A percentile compares a stretch with the other conserved stretches of the same genome.
Evolutionary conservation across 176 grass and related monocot species (phyloP).

Genomic region (Cocos nucifera): DNA sequence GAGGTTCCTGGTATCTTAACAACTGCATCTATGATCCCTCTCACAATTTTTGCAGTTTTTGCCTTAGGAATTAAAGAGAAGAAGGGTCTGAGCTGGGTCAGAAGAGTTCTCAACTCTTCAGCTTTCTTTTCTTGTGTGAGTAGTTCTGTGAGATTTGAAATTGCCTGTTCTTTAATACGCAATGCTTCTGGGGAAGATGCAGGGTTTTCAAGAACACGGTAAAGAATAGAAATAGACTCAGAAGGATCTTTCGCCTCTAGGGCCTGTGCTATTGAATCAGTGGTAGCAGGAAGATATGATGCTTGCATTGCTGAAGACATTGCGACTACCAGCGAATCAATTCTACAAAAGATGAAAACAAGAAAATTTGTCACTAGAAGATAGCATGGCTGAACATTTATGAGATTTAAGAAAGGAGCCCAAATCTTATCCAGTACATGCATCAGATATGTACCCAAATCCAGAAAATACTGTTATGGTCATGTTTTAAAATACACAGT

Average conservation of each 20-base stretch:
- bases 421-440: too few species aligned
- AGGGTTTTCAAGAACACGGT: conserved; percentile 57
- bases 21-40: conserved; percentile 71
- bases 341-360: too few species aligned
- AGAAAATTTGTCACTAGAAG: too few species aligned
- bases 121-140: conserved; percentile 66
- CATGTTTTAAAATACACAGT: too few species aligned
- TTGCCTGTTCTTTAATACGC: conserved; percentile 73
- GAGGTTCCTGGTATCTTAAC: conserved; percentile 68
- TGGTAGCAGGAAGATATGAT: conserved; percentile 45
- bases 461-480: too few species aligned
- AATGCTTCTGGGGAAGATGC: conserved; percentile 59
- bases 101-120: conserved; percentile 61
- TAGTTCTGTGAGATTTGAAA: conserved; percentile 60
- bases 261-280: conserved; percentile 52
- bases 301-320: not conserved
- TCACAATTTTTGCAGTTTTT: conserved; percentile 89
- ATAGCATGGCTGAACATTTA: too few species aligned
- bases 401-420: too few species aligned
- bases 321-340: too few species aligned
- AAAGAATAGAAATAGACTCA: conserved; percentile 72
- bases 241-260: conserved; percentile 52
- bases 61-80: conserved; percentile 80
- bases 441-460: too few species aligned
- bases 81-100: conserved; percentile 79